Percentiles rank a stretch among this genome's conserved stretches.
Conservation (phyloP, 2,329 filamentous ascomycete genomes). For the Zasmidium citrigriseum region DNA sequence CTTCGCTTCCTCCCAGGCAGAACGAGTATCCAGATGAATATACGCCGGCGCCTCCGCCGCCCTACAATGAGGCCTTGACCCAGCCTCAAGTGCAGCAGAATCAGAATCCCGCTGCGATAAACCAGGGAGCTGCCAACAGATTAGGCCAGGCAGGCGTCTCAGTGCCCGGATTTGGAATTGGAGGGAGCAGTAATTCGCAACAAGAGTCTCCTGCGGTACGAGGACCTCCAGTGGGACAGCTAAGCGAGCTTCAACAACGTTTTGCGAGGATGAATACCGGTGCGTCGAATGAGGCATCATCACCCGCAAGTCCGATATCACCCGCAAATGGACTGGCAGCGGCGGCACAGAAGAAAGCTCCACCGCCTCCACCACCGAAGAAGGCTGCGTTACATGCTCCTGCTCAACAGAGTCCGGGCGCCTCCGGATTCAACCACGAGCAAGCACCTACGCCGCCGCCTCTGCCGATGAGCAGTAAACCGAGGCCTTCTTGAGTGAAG, state of each 20-base stretch:
- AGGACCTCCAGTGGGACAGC: slow-evolving; percentile 43
- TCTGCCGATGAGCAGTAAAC: slow-evolving; percentile 60
- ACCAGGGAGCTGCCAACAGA: slow-evolving; percentile 63
- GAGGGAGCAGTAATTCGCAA: slow-evolving; percentile 38
- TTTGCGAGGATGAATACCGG: slow-evolving; percentile 57
- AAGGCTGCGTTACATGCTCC: slow-evolving; percentile 50
- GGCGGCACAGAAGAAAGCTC: slow-evolving; percentile 52
- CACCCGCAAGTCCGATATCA: slow-evolving; percentile 27
- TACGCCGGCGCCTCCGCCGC: slow-evolving; percentile 47
- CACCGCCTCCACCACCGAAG: slow-evolving; percentile 60
- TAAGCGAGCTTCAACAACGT: slow-evolving; percentile 68
- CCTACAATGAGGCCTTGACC: slow-evolving; percentile 47
- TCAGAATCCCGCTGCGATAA: slow-evolving; percentile 41
- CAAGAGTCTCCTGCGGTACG: slow-evolving; percentile 21
- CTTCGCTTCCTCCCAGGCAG: slow-evolving; percentile 71
- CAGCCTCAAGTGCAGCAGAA: slow-evolving; percentile 5
- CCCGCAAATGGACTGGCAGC: slow-evolving; percentile 23
- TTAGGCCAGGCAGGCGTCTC: slow-evolving; percentile 74
- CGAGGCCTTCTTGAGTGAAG: slow-evolving; percentile 36
- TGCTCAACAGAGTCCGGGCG: slow-evolving; percentile 21
- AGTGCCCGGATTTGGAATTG: slow-evolving; percentile 77
- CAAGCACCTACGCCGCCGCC: slow-evolving; percentile 52
- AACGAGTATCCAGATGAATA: slow-evolving; percentile 53
- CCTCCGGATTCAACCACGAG: slow-evolving; percentile 6
- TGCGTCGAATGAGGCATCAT: slow-evolving; percentile 11